Evolutionary conservation across 148 eudicot species (phyloP).

Genomic region (Mesembryanthemum crystallinum): DNA sequence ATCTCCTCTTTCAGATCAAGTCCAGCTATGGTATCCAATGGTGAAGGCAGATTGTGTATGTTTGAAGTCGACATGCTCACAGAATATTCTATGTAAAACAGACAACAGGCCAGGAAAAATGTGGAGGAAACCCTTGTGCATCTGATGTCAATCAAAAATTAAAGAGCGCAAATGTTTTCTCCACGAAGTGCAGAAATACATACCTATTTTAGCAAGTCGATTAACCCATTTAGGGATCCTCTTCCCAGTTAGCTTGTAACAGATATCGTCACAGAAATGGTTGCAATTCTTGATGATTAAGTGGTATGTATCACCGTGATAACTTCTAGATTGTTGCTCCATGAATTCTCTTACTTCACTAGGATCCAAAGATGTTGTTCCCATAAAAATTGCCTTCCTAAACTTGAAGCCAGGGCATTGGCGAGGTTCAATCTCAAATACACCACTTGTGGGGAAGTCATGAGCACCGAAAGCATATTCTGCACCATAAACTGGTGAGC

Average conservation of each 20-base stretch:
- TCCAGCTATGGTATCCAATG: too few species aligned
- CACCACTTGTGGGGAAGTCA: slow-evolving; percentile 76
- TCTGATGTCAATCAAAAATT: too few species aligned
- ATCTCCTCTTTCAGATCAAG: too few species aligned
- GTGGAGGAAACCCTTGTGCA: too few species aligned
- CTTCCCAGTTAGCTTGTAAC: slow-evolving; percentile 70
- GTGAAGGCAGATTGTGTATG: too few species aligned
- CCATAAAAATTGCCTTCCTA: slow-evolving; percentile 74
- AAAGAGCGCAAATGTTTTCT: too few species aligned
- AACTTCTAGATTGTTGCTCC: slow-evolving; percentile 54
- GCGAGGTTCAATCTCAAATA: slow-evolving; percentile 87
- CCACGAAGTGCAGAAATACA: neutral
- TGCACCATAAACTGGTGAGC: slow-evolving; percentile 59
- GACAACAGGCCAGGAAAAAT: too few species aligned
- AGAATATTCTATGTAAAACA: too few species aligned
- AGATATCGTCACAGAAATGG: slow-evolving; percentile 76
- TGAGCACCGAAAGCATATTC: slow-evolving; percentile 98
- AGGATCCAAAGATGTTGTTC: slow-evolving; percentile 58
- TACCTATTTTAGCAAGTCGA: slow-evolving; percentile 88
- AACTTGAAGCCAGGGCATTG: slow-evolving; percentile 90
- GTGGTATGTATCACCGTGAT: slow-evolving; percentile 75
- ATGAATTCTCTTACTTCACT: slow-evolving; percentile 68
- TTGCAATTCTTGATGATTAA: slow-evolving; percentile 80
- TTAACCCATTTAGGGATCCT: slow-evolving; percentile 87
- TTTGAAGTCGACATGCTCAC: too few species aligned